These are phyloP conservation scores for Cryptococcus hybrid DNA, from an alignment of 1,284 basidiomycete species.

Conservation along the genomic window DNA sequence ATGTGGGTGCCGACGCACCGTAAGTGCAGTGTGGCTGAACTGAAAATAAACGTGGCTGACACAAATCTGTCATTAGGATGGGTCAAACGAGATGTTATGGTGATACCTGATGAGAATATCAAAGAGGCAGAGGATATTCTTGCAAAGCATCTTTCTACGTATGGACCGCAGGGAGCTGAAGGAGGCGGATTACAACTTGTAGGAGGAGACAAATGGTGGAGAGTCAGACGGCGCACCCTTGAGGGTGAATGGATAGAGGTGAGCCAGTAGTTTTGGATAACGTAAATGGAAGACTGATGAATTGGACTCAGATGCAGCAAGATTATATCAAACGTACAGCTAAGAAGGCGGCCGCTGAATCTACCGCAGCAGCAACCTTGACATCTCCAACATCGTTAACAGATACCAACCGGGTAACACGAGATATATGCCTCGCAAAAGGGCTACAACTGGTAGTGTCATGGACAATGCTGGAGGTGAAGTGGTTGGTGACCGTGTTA, in stretches of 20 bases:
- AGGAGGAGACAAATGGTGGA: constrained; percentile 95
- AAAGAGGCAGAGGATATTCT: constrained; percentile 43
- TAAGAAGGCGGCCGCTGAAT: constrained; percentile 12
- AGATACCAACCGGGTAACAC: background rate
- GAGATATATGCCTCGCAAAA: background rate
- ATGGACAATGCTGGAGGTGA: constrained; percentile 38
- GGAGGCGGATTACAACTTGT: constrained; percentile 51
- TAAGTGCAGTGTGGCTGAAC: constrained; percentile 17
- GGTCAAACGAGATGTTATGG: constrained; percentile 43
- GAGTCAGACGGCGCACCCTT: constrained; percentile 69
- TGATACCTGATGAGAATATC: constrained; percentile 43
- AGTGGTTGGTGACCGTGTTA: constrained; percentile 43
- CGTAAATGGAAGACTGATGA: too few relatives aligned
- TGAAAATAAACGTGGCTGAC: background rate
- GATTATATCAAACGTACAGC: constrained; percentile 50
- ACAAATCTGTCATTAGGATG: constrained; percentile 24
- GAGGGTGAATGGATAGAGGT: constrained; percentile 83
- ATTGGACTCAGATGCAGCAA: constrained; percentile 46
- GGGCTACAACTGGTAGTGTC: constrained; percentile 23
- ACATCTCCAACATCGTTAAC: background rate
- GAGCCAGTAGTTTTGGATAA: constrained; percentile 8
- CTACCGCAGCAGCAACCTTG: background rate
- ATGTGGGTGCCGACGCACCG: constrained; percentile 44
- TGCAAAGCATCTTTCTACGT: constrained; percentile 39
- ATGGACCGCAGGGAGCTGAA: constrained; percentile 31